Conservation (phyloP, 805 yeast species). For the Candida saitoana region DNA sequence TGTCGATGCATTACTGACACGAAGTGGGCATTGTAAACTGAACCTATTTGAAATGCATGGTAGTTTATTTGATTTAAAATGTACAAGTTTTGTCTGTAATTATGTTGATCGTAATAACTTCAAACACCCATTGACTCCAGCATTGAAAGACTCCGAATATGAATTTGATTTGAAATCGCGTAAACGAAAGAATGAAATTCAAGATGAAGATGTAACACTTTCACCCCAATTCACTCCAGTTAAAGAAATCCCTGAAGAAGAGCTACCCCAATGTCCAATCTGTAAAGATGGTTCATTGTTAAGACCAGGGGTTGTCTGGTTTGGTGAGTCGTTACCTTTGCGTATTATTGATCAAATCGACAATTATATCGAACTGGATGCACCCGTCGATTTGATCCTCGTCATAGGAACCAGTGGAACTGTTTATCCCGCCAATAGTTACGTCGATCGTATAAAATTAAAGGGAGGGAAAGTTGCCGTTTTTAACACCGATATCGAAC, state of each 20-base stretch:
- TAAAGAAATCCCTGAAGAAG: constrained; percentile 43
- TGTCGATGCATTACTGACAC: constrained; percentile 67
- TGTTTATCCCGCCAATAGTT: constrained; percentile 91
- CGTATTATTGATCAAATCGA: constrained; percentile 63
- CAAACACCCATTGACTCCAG: constrained; percentile 56
- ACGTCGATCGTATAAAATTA: constrained; percentile 68
- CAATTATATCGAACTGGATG: constrained; percentile 52
- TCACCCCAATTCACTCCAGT: constrained; percentile 49
- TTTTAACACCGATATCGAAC: constrained; percentile 67
- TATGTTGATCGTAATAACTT: constrained; percentile 51
- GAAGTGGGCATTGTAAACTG: constrained; percentile 57
- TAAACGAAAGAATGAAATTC: constrained; percentile 6
- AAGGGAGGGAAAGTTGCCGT: constrained; percentile 82
- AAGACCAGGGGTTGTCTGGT: constrained; percentile 93
- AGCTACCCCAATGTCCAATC: constrained; percentile 72
- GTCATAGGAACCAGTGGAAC: constrained; percentile 84
- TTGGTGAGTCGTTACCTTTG: constrained; percentile 82
- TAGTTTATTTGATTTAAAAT: constrained; percentile 62
- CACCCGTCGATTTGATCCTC: constrained; percentile 63
- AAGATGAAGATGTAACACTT: constrained; percentile 8
- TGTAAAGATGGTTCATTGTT: constrained; percentile 59
- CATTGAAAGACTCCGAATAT: constrained; percentile 39
- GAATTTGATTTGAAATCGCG: constrained; percentile 25
- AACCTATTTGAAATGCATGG: constrained; percentile 76
- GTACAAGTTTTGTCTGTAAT: constrained; percentile 74